These are phyloP conservation scores for Rutstroemia sp. DNA, from an alignment of 2,329 filamentous ascomycete species.

Conservation along the genomic window DNA sequence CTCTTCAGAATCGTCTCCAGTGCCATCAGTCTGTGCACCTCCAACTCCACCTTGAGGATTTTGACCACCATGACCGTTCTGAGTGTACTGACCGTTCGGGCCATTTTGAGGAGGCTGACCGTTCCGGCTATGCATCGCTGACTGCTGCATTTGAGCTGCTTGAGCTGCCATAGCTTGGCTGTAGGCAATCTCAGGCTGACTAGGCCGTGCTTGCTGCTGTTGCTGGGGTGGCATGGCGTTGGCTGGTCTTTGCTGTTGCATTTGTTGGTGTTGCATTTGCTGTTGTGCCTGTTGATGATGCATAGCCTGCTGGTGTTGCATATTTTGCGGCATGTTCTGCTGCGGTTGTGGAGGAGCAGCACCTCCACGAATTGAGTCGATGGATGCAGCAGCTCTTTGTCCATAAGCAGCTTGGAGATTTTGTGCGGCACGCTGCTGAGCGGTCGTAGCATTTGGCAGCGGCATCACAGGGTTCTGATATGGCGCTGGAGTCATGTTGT, in stretches of 20 bases:
- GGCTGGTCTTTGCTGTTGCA: neutral
- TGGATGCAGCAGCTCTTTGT: constrained; percentile 55
- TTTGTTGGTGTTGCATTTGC: constrained; percentile 18
- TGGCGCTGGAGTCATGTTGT: constrained; percentile 11
- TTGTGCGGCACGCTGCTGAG: constrained; percentile 47
- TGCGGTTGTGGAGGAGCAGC: constrained; percentile 21
- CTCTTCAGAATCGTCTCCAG: constrained; percentile 47
- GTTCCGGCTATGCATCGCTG: constrained; percentile 10
- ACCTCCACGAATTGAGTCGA: constrained; percentile 48
- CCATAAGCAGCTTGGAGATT: constrained; percentile 55
- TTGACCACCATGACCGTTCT: constrained; percentile 28
- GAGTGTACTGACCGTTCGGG: constrained; percentile 23
- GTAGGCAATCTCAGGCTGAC: constrained; percentile 1
- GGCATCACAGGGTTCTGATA: constrained; percentile 24
- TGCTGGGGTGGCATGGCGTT: neutral
- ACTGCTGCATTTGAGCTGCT: constrained; percentile 1
- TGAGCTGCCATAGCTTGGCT: constrained; percentile 2
- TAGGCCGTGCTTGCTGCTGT: neutral
- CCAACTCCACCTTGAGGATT: constrained; percentile 34
- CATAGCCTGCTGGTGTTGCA: constrained; percentile 27
- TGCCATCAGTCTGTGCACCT: constrained; percentile 68
- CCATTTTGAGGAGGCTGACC: constrained; percentile 29
- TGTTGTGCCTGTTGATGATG: constrained; percentile 24
- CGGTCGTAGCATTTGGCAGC: constrained; percentile 31
- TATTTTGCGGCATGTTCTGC: constrained; percentile 21